Percentiles rank a stretch among this genome's conserved stretches.
Conservation (phyloP, 2,329 filamentous ascomycete species). For the Neocatenulostroma microsporum region DNA sequence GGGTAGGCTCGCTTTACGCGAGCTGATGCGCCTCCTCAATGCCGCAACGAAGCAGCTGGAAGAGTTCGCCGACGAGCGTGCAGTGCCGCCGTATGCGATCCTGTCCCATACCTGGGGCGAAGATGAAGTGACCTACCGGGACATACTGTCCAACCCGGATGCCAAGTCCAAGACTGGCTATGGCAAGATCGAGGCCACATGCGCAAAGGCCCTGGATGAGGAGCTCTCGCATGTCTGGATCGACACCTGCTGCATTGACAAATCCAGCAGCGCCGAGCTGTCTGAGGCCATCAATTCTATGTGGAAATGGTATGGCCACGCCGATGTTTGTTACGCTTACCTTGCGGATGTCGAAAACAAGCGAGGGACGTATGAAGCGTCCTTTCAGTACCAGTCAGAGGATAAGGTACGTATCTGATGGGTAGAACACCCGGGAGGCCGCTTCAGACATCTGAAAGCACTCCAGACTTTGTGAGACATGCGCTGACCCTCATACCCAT, state of each 20-base stretch:
- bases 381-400: no score
- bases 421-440: no score
- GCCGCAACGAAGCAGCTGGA: not conserved
- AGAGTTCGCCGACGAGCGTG: not conserved
- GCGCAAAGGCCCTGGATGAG: not conserved
- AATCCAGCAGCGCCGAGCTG: not conserved
- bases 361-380: no score
- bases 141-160: not conserved
- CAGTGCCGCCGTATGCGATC: constrained; percentile 2
- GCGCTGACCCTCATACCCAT: not conserved
- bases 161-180: not conserved
- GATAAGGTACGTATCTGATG: no score
- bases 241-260: constrained; percentile 2
- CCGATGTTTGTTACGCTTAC: not conserved
- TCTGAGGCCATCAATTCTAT: not conserved
- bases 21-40: constrained; percentile 1
- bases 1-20: no score
- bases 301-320: not conserved
- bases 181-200: not conserved
- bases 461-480: not conserved
- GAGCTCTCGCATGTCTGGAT: not conserved
- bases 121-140: not conserved
- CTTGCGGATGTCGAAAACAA: constrained; percentile 2
- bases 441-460: no score
- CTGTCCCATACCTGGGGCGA: constrained; percentile 1